Percentiles rank a stretch among this genome's conserved stretches.
These are phyloP conservation scores for Populus hybrid DNA, from an alignment of 441 rosid genomes.

Conservation along the genomic window DNA sequence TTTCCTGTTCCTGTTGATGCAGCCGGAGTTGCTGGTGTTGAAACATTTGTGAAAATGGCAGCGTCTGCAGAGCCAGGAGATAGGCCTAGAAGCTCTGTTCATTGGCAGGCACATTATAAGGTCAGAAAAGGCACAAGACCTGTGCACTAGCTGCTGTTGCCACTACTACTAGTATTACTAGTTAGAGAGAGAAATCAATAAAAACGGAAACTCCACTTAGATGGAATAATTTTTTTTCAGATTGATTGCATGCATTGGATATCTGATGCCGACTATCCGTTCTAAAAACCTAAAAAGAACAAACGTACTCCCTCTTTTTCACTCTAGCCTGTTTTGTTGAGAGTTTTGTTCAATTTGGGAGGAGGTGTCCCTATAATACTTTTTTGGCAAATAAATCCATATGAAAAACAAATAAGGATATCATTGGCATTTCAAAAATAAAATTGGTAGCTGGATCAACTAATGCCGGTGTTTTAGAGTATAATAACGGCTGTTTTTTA, in stretches of 20 bases:
- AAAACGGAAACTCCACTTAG: not conserved
- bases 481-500: no score
- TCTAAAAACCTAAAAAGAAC: no score
- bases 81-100: conserved; percentile 70
- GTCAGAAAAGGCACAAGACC: not conserved
- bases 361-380: not conserved
- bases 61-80: conserved; percentile 78
- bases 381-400: not conserved
- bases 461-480: not conserved
- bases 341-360: not conserved
- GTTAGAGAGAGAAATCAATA: not conserved
- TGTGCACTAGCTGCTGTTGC: not conserved
- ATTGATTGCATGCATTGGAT: not conserved
- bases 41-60: conserved; percentile 49
- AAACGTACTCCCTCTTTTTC: no score
- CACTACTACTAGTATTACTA: no score
- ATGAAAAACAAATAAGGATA: not conserved
- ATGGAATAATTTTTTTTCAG: not conserved
- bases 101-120: not conserved
- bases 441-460: not conserved
- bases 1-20: conserved; percentile 21
- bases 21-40: conserved; percentile 34
- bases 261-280: not conserved
- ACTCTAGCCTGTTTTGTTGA: no score
- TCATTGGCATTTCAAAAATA: not conserved